These are phyloP conservation scores for Podaxis sp. DNA, from an alignment of 768 basidiomycete species.

Conservation along the genomic window DNA sequence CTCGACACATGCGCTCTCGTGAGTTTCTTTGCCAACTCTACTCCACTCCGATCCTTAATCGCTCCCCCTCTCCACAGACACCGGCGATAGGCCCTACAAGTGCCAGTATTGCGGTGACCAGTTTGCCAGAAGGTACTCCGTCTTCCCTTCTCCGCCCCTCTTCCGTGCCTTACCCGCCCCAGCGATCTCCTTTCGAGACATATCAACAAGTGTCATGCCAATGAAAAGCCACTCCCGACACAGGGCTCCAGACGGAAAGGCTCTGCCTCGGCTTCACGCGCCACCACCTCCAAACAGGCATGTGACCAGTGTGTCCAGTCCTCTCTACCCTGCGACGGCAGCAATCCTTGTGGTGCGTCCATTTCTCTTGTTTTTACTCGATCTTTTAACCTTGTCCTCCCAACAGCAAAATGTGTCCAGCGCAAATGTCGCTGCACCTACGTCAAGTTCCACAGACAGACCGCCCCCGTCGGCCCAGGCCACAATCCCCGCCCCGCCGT, in stretches of 20 bases:
- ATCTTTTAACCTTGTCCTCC: slow-evolving; percentile 5
- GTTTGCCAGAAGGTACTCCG: slow-evolving; percentile 73
- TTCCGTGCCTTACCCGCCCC: slow-evolving; percentile 7
- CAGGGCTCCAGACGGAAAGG: slow-evolving; percentile 61
- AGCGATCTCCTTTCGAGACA: slow-evolving; percentile 87
- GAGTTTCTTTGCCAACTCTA: slow-evolving; percentile 34
- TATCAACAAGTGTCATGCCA: slow-evolving; percentile 85
- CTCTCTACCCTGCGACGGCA: slow-evolving; percentile 75
- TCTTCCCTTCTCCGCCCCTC: not conserved
- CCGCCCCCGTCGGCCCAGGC: slow-evolving; percentile 74
- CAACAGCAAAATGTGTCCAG: slow-evolving; percentile 68
- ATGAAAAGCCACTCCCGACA: slow-evolving; percentile 56
- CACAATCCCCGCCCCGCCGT: slow-evolving; percentile 45
- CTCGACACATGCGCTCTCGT: slow-evolving; percentile 90
- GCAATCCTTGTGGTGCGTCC: slow-evolving; percentile 72
- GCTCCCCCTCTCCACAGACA: slow-evolving; percentile 51
- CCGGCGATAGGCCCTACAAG: slow-evolving; percentile 87
- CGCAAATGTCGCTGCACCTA: slow-evolving; percentile 76
- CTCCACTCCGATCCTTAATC: slow-evolving; percentile 16
- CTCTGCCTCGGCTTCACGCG: slow-evolving; percentile 62
- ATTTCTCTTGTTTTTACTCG: not conserved
- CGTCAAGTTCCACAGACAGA: slow-evolving; percentile 82
- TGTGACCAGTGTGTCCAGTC: slow-evolving; percentile 84
- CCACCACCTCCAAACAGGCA: slow-evolving; percentile 78
- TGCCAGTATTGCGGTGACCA: slow-evolving; percentile 88